Evolutionary conservation across 2,329 filamentous ascomycete species (phyloP).

Genomic region (Hypoxylon sp.): DNA sequence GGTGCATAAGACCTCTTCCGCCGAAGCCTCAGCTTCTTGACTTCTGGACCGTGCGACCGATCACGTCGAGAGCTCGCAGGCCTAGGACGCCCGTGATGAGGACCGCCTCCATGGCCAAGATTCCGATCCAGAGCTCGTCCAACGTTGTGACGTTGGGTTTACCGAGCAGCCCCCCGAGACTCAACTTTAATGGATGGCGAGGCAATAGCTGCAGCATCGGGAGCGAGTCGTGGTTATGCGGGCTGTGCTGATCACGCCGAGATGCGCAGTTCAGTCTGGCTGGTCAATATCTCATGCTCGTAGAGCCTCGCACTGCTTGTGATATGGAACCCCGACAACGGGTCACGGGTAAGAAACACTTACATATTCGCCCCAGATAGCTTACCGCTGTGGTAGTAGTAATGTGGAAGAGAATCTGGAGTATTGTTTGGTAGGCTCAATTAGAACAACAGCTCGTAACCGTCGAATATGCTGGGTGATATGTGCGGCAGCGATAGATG

Average conservation of each 20-base stretch:
- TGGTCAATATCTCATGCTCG: conserved; percentile 20
- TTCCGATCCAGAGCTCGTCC: conserved; percentile 57
- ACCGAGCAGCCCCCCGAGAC: conserved; percentile 29
- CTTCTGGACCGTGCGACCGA: conserved; percentile 12
- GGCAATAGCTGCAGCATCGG: conserved; percentile 26
- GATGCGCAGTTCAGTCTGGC: conserved; percentile 7
- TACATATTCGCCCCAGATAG: not conserved
- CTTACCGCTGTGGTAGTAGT: not conserved
- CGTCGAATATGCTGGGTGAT: not conserved
- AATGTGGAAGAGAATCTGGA: not conserved
- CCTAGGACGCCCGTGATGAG: conserved; percentile 52
- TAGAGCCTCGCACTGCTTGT: not conserved
- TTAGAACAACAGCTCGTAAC: not conserved
- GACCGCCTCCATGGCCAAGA: conserved; percentile 55
- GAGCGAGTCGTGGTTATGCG: not conserved
- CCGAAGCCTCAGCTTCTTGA: conserved; percentile 8
- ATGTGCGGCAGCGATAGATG: not conserved
- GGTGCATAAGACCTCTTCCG: not conserved
- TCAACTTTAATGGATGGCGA: conserved; percentile 39
- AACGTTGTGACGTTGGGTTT: conserved; percentile 51
- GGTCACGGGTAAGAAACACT: not conserved
- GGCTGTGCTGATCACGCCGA: not conserved
- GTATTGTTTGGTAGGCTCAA: not conserved
- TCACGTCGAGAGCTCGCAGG: conserved; percentile 22
- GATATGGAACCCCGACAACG: not conserved